These are phyloP conservation scores for Ascocoryne sarcoides DNA, from an alignment of 2,329 filamentous ascomycete species.

Conservation along the genomic window DNA sequence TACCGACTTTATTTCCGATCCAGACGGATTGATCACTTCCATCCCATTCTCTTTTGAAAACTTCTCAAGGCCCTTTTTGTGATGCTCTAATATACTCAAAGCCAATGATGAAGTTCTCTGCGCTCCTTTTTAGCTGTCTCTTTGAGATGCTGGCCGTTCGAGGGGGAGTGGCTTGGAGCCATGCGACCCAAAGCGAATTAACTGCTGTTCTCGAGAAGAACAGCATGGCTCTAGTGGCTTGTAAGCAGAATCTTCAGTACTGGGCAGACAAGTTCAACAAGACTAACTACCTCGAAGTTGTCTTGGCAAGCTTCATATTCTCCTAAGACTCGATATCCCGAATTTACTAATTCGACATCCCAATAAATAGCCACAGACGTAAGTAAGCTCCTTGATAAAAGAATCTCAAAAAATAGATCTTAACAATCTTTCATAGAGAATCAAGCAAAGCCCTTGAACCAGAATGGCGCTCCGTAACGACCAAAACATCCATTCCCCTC, in stretches of 20 bases:
- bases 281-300: not conserved
- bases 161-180: constrained; percentile 10
- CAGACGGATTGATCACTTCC: too few species aligned
- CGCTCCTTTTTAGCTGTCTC: too few species aligned
- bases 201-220: constrained; percentile 3
- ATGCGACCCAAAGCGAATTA: constrained; percentile 8
- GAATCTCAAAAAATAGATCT: not conserved
- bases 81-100: too few species aligned
- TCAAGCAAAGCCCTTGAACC: constrained; percentile 13
- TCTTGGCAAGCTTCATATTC: constrained; percentile 12
- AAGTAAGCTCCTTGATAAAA: not conserved
- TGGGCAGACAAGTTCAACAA: too few species aligned
- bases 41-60: too few species aligned
- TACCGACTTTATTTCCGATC: too few species aligned
- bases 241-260: constrained; percentile 10
- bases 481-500: constrained; percentile 19
- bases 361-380: constrained; percentile 13
- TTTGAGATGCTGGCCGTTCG: too few species aligned
- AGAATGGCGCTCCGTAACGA: constrained; percentile 15
- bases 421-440: constrained; percentile 6
- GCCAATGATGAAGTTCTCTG: too few species aligned
- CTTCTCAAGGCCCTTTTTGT: too few species aligned
- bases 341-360: too few species aligned
- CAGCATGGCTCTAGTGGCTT: constrained; percentile 11
- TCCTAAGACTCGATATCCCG: too few species aligned